These are phyloP conservation scores for Mrakia frigida DNA, from an alignment of 768 basidiomycete genomes.

Conservation along the genomic window DNA sequence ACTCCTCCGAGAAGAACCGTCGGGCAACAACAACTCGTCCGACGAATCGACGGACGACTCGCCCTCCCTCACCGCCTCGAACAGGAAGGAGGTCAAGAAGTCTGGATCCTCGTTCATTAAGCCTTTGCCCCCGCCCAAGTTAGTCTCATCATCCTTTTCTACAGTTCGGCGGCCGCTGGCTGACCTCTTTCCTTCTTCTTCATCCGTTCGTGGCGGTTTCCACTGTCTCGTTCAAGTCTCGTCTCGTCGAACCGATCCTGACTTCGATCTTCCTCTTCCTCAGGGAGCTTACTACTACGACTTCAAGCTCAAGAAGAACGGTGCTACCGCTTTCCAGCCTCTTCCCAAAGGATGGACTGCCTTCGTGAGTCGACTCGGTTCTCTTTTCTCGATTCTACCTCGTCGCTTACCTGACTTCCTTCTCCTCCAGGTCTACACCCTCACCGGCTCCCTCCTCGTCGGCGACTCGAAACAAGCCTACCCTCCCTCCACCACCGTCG, in stretches of 20 bases:
- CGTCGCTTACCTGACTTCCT: not conserved
- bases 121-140: too few relatives aligned
- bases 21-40: not conserved
- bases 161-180: too few relatives aligned
- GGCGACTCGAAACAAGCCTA: slow-evolving; percentile 48
- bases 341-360: slow-evolving; percentile 71
- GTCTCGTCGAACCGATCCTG: not conserved
- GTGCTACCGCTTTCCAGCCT: slow-evolving; percentile 16
- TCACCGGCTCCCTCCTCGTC: slow-evolving; percentile 63
- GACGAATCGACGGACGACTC: not conserved
- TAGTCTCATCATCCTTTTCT: too few relatives aligned
- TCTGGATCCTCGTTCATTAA: too few relatives aligned
- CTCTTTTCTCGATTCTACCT: not conserved
- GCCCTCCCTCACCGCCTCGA: not conserved
- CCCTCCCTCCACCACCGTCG: slow-evolving; percentile 69
- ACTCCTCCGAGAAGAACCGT: not conserved
- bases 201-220: too few relatives aligned
- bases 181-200: slow-evolving; percentile 49
- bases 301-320: slow-evolving; percentile 59
- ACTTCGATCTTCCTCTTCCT: not conserved
- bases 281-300: slow-evolving; percentile 19
- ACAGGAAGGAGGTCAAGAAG: too few relatives aligned
- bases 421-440: slow-evolving; percentile 47
- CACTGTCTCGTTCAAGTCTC: slow-evolving; percentile 68
- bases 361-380: slow-evolving; percentile 56